A percentile compares a stretch with the other conserved stretches of the same genome.
These are phyloP conservation scores for Lobosporangium transversale DNA, from an alignment of 192 early-diverging fungal species.

Conservation along the genomic window DNA sequence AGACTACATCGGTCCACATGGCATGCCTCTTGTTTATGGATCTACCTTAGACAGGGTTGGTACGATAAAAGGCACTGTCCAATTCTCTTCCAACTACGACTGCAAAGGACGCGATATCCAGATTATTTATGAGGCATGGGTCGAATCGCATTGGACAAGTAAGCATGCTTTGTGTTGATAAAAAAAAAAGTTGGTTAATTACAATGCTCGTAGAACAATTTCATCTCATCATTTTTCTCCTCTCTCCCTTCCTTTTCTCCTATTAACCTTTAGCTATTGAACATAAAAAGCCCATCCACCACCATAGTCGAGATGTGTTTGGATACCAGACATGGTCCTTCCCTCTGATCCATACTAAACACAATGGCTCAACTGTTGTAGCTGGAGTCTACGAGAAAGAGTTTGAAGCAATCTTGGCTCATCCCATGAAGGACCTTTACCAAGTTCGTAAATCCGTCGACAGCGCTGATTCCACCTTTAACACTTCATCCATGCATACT, in stretches of 20 bases:
- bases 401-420: conserved; percentile 18
- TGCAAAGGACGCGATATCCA: conserved; percentile 48
- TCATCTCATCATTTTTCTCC: too few species aligned
- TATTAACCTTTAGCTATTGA: not conserved
- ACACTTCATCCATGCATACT: conserved; percentile 3
- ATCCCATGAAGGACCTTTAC: not conserved
- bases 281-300: conserved; percentile 17
- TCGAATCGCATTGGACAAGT: conserved; percentile 25
- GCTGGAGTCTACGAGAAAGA: conserved; percentile 27
- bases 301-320: conserved; percentile 15
- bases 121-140: conserved; percentile 49
- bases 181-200: too few species aligned
- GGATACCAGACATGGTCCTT: conserved; percentile 29
- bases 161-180: not conserved
- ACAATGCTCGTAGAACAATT: too few species aligned
- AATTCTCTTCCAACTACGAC: conserved; percentile 41
- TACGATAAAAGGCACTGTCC: conserved; percentile 29
- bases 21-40: conserved; percentile 47
- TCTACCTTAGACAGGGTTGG: conserved; percentile 20
- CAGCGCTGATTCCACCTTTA: not conserved
- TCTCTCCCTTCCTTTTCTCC: too few species aligned
- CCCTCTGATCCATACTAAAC: conserved; percentile 33
- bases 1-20: conserved; percentile 19
- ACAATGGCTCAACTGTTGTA: conserved; percentile 20
- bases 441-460: conserved; percentile 3